Conservation (phyloP, 495 filamentous ascomycete species). For the Penicillium tannophilum region DNA sequence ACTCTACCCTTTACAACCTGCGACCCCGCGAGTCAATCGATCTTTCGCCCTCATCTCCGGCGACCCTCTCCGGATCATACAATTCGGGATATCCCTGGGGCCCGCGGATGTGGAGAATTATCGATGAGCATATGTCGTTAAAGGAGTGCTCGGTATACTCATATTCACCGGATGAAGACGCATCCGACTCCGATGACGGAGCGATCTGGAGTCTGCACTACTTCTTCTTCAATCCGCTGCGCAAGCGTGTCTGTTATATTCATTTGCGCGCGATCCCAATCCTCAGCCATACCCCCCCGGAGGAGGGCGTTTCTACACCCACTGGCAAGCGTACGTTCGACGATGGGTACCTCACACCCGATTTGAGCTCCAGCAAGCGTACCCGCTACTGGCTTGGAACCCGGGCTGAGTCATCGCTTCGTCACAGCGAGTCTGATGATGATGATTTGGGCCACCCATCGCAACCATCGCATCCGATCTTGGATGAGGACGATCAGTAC, state of each 20-base stretch:
- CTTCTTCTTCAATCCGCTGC: slow-evolving; percentile 93
- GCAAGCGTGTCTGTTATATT: slow-evolving; percentile 93
- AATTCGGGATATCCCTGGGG: slow-evolving; percentile 63
- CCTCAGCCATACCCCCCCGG: slow-evolving; percentile 65
- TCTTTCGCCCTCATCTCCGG: slow-evolving; percentile 48
- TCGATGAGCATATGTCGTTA: slow-evolving; percentile 90
- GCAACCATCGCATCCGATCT: slow-evolving; percentile 15
- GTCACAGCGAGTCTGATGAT: slow-evolving; percentile 47
- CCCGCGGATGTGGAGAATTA: slow-evolving; percentile 82
- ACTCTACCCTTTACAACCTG: slow-evolving; percentile 82
- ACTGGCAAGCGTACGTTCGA: slow-evolving; percentile 52
- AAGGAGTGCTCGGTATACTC: slow-evolving; percentile 82
- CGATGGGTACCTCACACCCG: slow-evolving; percentile 50
- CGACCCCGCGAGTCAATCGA: slow-evolving; percentile 60
- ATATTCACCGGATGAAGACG: slow-evolving; percentile 81
- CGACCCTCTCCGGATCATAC: slow-evolving; percentile 47
- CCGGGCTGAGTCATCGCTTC: slow-evolving; percentile 40
- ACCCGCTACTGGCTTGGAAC: slow-evolving; percentile 84
- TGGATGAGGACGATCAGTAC: slow-evolving; percentile 47
- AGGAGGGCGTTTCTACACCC: slow-evolving; percentile 41
- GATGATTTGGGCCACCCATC: slow-evolving; percentile 41
- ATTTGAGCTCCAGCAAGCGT: slow-evolving; percentile 68
- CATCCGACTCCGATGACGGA: slow-evolving; percentile 86
- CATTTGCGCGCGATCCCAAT: slow-evolving; percentile 86
- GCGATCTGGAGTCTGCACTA: slow-evolving; percentile 95